These are phyloP conservation scores for Aeschynomene evenia DNA, from an alignment of 306 rosid genomes.

Conservation along the genomic window DNA sequence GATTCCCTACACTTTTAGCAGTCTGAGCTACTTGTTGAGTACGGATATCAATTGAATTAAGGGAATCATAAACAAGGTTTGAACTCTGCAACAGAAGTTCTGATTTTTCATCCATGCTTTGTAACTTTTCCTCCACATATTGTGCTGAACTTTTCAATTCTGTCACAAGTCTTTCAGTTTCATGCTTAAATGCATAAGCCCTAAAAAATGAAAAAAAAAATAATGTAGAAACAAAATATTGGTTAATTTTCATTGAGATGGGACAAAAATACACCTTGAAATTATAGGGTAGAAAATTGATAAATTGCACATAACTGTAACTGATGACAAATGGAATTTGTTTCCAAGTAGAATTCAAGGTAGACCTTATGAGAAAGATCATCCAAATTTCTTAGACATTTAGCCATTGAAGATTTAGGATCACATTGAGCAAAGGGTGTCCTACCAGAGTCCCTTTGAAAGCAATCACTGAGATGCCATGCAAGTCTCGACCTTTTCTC, in stretches of 20 bases:
- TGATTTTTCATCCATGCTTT: slow-evolving; percentile 52
- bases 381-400: slow-evolving; percentile 47
- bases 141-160: slow-evolving; percentile 66
- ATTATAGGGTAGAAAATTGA: background rate
- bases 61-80: slow-evolving; percentile 46
- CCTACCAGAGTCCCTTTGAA: slow-evolving; percentile 79
- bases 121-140: slow-evolving; percentile 67
- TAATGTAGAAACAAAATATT: background rate
- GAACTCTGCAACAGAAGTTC: slow-evolving; percentile 49
- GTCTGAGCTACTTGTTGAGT: slow-evolving; percentile 53
- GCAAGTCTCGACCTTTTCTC: slow-evolving; percentile 78
- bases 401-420: slow-evolving; percentile 42
- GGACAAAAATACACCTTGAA: background rate
- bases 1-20: slow-evolving; percentile 50
- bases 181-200: slow-evolving; percentile 65
- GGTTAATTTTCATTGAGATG: background rate
- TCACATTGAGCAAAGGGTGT: slow-evolving; percentile 61
- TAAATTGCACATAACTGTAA: slow-evolving; percentile 62
- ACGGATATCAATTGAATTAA: slow-evolving; percentile 44
- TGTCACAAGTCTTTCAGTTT: slow-evolving; percentile 78
- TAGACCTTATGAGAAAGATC: slow-evolving; percentile 64
- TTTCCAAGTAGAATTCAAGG: slow-evolving; percentile 85
- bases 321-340: slow-evolving; percentile 77
- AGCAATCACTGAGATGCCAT: slow-evolving; percentile 90
- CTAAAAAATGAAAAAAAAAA: slow-evolving; percentile 38